These are phyloP conservation scores for Punctularia strigosozonata DNA, from an alignment of 768 basidiomycete species.

Conservation along the genomic window DNA sequence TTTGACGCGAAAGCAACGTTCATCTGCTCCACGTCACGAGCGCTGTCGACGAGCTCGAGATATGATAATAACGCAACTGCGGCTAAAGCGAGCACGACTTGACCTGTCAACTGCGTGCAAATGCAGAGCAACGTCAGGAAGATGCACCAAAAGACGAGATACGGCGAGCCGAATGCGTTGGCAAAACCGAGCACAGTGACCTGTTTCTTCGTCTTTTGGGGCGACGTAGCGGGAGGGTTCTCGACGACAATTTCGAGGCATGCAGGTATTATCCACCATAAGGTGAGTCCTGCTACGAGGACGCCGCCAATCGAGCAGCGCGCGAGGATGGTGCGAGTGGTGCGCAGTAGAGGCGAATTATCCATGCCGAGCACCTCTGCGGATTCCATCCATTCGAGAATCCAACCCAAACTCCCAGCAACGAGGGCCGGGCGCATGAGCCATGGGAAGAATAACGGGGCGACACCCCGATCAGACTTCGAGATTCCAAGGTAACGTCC, in stretches of 20 bases:
- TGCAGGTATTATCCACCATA: slow-evolving; percentile 68
- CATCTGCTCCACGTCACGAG: slow-evolving; percentile 54
- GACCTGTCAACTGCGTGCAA: slow-evolving; percentile 70
- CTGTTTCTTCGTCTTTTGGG: slow-evolving; percentile 25
- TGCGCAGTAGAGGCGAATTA: slow-evolving; percentile 33
- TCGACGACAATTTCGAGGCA: slow-evolving; percentile 53
- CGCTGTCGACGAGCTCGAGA: slow-evolving; percentile 73
- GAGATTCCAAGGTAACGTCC: slow-evolving; percentile 50
- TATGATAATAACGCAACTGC: slow-evolving; percentile 60
- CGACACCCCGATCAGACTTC: slow-evolving; percentile 64
- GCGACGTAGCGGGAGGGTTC: background rate
- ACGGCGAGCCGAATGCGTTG: slow-evolving; percentile 83
- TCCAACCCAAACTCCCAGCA: slow-evolving; percentile 58
- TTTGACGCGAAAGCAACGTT: slow-evolving; percentile 37
- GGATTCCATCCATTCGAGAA: slow-evolving; percentile 70
- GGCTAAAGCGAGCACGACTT: slow-evolving; percentile 58
- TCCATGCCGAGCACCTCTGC: slow-evolving; percentile 29
- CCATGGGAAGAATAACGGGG: slow-evolving; percentile 46
- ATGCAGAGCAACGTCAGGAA: slow-evolving; percentile 50
- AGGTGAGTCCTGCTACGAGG: slow-evolving; percentile 36
- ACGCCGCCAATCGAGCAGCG: slow-evolving; percentile 40
- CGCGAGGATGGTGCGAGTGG: slow-evolving; percentile 49
- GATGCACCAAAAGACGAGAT: slow-evolving; percentile 71
- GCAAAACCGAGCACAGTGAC: slow-evolving; percentile 72
- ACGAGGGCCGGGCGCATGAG: slow-evolving; percentile 49